A percentile compares a stretch with the other conserved stretches of the same genome.
These are phyloP conservation scores for Teunomyces panamensis DNA, from an alignment of 805 yeast species.

Conservation along the genomic window DNA sequence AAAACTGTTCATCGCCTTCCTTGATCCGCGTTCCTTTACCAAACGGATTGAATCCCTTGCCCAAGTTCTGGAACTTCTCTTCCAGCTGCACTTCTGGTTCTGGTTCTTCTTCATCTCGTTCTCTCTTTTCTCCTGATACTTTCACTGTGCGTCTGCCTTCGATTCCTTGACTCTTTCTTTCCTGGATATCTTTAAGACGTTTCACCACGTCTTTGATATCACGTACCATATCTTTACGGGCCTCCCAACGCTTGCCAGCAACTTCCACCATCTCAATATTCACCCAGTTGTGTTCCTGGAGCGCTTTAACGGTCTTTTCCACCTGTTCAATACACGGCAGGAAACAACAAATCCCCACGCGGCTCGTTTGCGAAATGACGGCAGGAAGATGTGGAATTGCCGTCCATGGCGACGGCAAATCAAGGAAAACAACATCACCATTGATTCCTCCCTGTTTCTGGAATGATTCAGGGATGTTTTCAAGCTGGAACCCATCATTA, in stretches of 20 bases:
- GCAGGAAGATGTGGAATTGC: conserved; percentile 74
- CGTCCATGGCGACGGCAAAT: conserved; percentile 95
- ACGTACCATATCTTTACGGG: conserved; percentile 84
- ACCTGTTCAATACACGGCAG: conserved; percentile 99
- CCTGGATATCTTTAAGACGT: conserved; percentile 75
- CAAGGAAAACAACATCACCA: conserved; percentile 80
- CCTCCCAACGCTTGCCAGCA: conserved; percentile 81
- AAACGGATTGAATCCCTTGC: conserved; percentile 79
- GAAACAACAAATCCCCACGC: conserved; percentile 84
- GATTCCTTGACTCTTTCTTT: conserved; percentile 61
- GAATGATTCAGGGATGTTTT: conserved; percentile 26
- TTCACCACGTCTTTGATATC: conserved; percentile 73
- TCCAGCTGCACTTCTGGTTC: conserved; percentile 6
- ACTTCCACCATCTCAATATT: conserved; percentile 90
- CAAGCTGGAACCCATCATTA: conserved; percentile 70
- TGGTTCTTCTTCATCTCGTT: conserved; percentile 13
- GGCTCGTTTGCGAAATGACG: conserved; percentile 53
- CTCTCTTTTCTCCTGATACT: conserved; percentile 25
- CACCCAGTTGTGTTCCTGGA: conserved; percentile 77
- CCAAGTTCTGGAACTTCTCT: conserved; percentile 32
- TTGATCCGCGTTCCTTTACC: conserved; percentile 82
- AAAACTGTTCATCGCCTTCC: conserved; percentile 80
- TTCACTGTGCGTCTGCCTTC: conserved; percentile 48
- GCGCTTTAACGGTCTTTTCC: conserved; percentile 72
- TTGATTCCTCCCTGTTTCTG: conserved; percentile 26